Base-by-base conservation (phyloP, 768 basidiomycete genomes). In the Agaricus blazei region DNA sequence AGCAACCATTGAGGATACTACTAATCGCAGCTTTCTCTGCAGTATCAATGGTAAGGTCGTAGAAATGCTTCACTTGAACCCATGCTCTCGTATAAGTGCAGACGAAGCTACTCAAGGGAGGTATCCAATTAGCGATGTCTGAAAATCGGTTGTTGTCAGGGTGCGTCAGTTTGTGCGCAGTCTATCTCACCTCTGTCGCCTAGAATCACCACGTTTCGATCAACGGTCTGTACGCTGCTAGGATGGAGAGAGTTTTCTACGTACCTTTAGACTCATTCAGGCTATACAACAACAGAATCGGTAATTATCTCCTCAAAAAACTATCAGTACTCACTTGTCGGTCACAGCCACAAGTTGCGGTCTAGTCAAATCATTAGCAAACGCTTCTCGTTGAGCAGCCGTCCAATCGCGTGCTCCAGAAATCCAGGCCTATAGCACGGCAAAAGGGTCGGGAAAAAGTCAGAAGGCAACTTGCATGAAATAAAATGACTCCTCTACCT, bases 71-170 rank as follows among this genome's bases (percentile, higher is more conserved):
- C 52, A 79, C 76, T 42, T 72, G 65, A 14, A 83, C 71, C 77
- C 77, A 83, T 9, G 82, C 80, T 8, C 76, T 73, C 29, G 74
- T 72, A 52, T 83, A 83, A 4, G 74, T 79, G 69, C 82, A 83
- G 9, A 69, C 63, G 63, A 70, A 83, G 62, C 73, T 75, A 4
- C 62, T 63, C n/a, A 78, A 65, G 41, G 80, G 77, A 12, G 78
- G 78, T 41, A 81, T 66, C 75, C 76, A 84, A n/a, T 69, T 53
- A 3, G 80, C 74, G n/a, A 72, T 70, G 63, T 82, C 81, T 74
- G 46, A 6, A 34, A 37, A 44, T 5, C 36, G 9, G 19, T 19
- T 34, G 26, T 41, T 12, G 15, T 31, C 26, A 47, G 67, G 41
- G 4, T 31, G 1, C 9, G 9, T 24, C 29, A 1, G 12, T 7